Evolutionary conservation across 352 stramenopile genomes (phyloP).

Genomic region (Phytopythium delawarense): DNA sequence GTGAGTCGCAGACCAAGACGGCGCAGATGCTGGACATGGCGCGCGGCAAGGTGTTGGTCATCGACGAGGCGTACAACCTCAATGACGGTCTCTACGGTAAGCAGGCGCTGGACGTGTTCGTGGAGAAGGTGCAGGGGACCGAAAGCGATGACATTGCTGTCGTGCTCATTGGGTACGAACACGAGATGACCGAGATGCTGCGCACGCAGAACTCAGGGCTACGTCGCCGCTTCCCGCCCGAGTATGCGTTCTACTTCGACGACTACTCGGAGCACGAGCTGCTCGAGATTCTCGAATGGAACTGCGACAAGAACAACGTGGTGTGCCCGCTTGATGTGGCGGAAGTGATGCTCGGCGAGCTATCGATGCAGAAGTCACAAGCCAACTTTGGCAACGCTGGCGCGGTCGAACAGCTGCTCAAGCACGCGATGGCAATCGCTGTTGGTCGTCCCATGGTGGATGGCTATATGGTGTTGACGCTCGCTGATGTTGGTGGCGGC

Average conservation of each 20-base stretch:
- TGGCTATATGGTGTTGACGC: constrained; percentile 33
- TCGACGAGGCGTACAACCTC: constrained; percentile 93
- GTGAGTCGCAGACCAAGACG: constrained; percentile 88
- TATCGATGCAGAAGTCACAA: constrained; percentile 62
- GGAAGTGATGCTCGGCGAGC: constrained; percentile 46
- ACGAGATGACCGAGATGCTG: constrained; percentile 91
- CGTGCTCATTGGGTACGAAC: constrained; percentile 88
- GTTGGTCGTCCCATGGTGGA: constrained; percentile 37
- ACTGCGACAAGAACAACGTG: constrained; percentile 47
- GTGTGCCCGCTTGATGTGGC: constrained; percentile 45
- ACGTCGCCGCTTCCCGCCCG: constrained; percentile 75
- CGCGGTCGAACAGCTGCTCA: constrained; percentile 80
- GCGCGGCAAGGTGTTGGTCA: constrained; percentile 90
- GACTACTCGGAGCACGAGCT: constrained; percentile 89
- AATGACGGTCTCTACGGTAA: constrained; percentile 65
- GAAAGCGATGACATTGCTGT: constrained; percentile 90
- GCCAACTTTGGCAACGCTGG: constrained; percentile 91
- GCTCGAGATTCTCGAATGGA: constrained; percentile 59
- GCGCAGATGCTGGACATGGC: constrained; percentile 71
- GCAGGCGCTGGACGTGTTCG: constrained; percentile 83
- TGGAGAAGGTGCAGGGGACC: constrained; percentile 89
- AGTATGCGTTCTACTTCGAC: constrained; percentile 91
- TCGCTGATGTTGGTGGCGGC: constrained; percentile 56
- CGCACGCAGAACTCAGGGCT: constrained; percentile 87
- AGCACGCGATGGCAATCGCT: constrained; percentile 64